Evolutionary conservation across 805 yeast genomes (phyloP).

Genomic region (Starmerella sp.): DNA sequence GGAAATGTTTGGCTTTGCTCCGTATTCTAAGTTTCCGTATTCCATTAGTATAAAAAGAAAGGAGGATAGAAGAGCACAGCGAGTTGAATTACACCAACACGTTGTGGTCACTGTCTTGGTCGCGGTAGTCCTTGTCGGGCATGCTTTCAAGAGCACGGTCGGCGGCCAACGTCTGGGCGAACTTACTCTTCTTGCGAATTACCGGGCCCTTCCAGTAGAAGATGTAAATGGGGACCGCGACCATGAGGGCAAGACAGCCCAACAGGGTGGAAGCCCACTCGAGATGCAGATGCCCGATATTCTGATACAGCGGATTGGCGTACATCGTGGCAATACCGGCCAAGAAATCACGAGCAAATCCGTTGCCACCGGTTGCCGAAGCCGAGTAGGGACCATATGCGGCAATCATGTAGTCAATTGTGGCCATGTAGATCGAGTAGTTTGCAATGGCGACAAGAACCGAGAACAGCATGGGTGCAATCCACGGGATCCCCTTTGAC

Average conservation of each 20-base stretch:
- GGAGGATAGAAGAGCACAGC: not conserved
- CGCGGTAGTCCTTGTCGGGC: conserved; percentile 4
- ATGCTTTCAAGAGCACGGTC: conserved; percentile 10
- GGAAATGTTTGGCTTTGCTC: too few relatives aligned
- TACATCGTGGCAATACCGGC: conserved; percentile 35
- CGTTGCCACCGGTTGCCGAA: conserved; percentile 37
- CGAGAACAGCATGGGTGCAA: conserved; percentile 34
- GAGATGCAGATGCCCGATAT: conserved; percentile 29
- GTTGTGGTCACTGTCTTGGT: not conserved
- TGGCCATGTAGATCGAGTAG: conserved; percentile 35
- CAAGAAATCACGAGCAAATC: conserved; percentile 34
- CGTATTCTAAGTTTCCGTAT: too few relatives aligned
- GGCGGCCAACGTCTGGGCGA: conserved; percentile 29
- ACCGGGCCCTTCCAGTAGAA: conserved; percentile 35
- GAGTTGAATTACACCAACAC: not conserved
- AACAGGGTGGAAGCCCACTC: conserved; percentile 35
- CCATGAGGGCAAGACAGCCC: conserved; percentile 30
- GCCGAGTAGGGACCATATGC: conserved; percentile 37
- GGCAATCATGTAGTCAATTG: conserved; percentile 36
- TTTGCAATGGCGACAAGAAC: conserved; percentile 34
- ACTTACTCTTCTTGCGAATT: conserved; percentile 30
- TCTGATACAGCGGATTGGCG: conserved; percentile 32
- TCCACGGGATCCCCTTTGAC: conserved; percentile 29
- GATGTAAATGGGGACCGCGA: conserved; percentile 32
- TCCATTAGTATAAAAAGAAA: not conserved